These are phyloP conservation scores for Aschersonia sp. DNA, from an alignment of 2,329 filamentous ascomycete genomes.

Conservation along the genomic window DNA sequence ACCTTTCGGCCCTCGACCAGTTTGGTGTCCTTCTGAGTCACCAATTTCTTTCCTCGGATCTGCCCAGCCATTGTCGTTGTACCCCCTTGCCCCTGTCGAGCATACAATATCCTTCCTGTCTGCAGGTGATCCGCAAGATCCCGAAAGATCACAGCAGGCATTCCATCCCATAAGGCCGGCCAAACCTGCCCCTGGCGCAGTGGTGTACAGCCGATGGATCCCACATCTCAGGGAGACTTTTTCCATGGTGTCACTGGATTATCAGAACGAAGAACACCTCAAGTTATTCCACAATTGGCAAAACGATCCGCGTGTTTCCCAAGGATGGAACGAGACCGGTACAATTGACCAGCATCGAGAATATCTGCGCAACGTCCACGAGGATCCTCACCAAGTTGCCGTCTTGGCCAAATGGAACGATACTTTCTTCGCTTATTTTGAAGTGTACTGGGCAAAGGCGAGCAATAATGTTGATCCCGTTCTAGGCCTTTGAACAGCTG, in stretches of 20 bases:
- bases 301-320: constrained; percentile 67
- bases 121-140: constrained; percentile 25
- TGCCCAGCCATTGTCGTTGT: constrained; percentile 24
- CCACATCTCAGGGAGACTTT: constrained; percentile 64
- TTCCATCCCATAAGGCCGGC: constrained; percentile 58
- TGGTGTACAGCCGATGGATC: constrained; percentile 67
- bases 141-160: constrained; percentile 31
- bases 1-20: constrained; percentile 48
- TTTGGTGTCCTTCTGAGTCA: constrained; percentile 39
- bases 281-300: constrained; percentile 66
- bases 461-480: constrained; percentile 2
- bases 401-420: constrained; percentile 60
- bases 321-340: constrained; percentile 69
- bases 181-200: constrained; percentile 55
- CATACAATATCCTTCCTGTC: constrained; percentile 25
- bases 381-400: constrained; percentile 57
- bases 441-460: constrained; percentile 62
- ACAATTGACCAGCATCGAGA: constrained; percentile 59
- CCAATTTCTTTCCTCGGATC: constrained; percentile 17
- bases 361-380: constrained; percentile 54
- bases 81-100: constrained; percentile 33
- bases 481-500: no score
- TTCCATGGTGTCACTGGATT: constrained; percentile 63
- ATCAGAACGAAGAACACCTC: constrained; percentile 47
- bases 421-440: constrained; percentile 60